These are phyloP conservation scores for Ormosia semicastrata DNA, from an alignment of 306 rosid species.

Conservation along the genomic window DNA sequence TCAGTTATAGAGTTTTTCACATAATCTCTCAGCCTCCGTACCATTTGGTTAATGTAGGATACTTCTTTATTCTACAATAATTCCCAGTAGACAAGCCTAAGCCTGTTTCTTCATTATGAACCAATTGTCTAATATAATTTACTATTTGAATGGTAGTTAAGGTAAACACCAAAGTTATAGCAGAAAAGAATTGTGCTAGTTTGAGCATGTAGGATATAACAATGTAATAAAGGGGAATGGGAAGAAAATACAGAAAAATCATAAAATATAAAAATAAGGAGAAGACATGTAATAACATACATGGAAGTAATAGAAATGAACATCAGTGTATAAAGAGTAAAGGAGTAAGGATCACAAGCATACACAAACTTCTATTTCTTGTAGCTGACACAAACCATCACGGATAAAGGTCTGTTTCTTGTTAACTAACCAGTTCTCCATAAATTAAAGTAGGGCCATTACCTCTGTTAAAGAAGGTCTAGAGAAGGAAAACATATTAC, in stretches of 20 bases:
- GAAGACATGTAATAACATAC: neutral
- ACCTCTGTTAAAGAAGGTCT: neutral
- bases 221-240: neutral
- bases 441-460: neutral
- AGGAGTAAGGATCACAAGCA: neutral
- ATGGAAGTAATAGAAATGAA: neutral
- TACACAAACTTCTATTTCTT: neutral
- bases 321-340: neutral
- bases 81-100: neutral
- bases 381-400: neutral
- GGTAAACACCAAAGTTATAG: neutral
- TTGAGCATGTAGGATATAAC: neutral
- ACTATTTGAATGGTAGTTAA: neutral
- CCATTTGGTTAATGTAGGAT: neutral
- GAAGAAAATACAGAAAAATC: neutral
- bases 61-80: neutral
- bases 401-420: neutral
- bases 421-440: neutral
- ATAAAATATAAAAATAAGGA: neutral
- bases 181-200: neutral
- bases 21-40: neutral
- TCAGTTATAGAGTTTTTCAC: neutral
- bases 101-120: neutral
- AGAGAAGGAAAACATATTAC: neutral
- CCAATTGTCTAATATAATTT: neutral